phyloP scores from a whole-genome alignment of 768 basidiomycete genomes.

The Termitomyces sp. region DNA sequence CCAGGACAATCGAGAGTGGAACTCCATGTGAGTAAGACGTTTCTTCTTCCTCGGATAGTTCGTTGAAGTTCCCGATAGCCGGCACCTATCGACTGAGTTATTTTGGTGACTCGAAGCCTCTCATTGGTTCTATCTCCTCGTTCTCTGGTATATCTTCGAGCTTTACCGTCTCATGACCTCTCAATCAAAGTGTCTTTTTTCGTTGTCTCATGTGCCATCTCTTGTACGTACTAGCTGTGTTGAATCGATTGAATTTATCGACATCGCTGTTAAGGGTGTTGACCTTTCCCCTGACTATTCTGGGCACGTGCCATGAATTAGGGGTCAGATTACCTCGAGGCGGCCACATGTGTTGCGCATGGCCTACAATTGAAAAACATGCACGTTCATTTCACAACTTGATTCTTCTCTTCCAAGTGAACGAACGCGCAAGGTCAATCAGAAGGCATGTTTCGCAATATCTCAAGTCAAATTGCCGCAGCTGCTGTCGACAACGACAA shows the following conservation, averaged over 20 bases:
- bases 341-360: conserved; percentile 26
- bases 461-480: conserved; percentile 35
- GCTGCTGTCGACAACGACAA: conserved; percentile 25
- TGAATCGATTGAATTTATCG: background rate
- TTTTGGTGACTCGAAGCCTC: conserved; percentile 71
- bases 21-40: conserved; percentile 43
- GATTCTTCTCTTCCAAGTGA: background rate
- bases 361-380: conserved; percentile 13
- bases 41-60: background rate
- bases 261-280: background rate
- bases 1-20: conserved; percentile 58
- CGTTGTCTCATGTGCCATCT: background rate
- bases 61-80: conserved; percentile 28
- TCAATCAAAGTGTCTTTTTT: conserved; percentile 1
- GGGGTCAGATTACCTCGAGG: conserved; percentile 28
- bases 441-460: conserved; percentile 41
- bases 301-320: conserved; percentile 3
- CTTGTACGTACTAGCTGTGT: conserved; percentile 1
- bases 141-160: conserved; percentile 60
- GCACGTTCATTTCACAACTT: background rate
- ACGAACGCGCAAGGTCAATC: background rate
- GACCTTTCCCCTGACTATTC: background rate
- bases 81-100: conserved; percentile 71
- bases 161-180: conserved; percentile 50
- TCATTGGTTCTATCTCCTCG: conserved; percentile 55